phyloP scores from a whole-genome alignment of 2,329 filamentous ascomycete genomes.

The Cercospora brassicicola region DNA sequence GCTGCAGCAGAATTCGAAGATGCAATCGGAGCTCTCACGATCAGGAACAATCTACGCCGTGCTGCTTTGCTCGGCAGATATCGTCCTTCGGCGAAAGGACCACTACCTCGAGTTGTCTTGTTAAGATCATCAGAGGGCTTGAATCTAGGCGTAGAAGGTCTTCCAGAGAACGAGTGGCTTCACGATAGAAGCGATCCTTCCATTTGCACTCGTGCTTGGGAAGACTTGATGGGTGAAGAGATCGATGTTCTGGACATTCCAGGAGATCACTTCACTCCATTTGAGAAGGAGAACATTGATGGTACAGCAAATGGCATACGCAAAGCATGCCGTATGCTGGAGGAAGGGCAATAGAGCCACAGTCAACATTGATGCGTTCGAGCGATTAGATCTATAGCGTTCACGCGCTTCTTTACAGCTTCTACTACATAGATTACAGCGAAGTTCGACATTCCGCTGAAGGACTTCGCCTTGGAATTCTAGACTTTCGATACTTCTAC shows the following conservation, averaged over 20 bases:
- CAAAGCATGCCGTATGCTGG: conserved; percentile 7
- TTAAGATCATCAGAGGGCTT: conserved; percentile 13
- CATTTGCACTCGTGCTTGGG: conserved; percentile 9
- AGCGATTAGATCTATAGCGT: neutral
- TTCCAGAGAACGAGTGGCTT: conserved; percentile 14
- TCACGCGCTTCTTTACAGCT: neutral
- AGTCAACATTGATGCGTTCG: neutral
- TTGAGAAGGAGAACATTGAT: conserved; percentile 12
- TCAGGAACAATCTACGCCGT: conserved; percentile 16
- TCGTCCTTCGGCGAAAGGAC: neutral
- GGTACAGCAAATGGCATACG: conserved; percentile 10
- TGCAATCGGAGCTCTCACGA: conserved; percentile 8
- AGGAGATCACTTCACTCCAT: conserved; percentile 16
- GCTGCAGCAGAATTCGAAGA: conserved; percentile 12
- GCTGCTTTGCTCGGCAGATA: conserved; percentile 13
- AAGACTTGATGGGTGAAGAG: neutral
- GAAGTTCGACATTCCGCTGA: neutral
- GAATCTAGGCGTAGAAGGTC: neutral
- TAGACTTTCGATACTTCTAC: neutral
- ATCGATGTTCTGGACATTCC: conserved; percentile 15
- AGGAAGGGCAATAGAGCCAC: neutral
- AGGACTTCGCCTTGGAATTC: neutral
- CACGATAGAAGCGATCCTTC: conserved; percentile 13
- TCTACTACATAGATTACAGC: neutral
- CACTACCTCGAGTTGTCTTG: conserved; percentile 4